Evolutionary conservation across 2,329 filamentous ascomycete species (phyloP).

Genomic region (Fusarium begoniae): DNA sequence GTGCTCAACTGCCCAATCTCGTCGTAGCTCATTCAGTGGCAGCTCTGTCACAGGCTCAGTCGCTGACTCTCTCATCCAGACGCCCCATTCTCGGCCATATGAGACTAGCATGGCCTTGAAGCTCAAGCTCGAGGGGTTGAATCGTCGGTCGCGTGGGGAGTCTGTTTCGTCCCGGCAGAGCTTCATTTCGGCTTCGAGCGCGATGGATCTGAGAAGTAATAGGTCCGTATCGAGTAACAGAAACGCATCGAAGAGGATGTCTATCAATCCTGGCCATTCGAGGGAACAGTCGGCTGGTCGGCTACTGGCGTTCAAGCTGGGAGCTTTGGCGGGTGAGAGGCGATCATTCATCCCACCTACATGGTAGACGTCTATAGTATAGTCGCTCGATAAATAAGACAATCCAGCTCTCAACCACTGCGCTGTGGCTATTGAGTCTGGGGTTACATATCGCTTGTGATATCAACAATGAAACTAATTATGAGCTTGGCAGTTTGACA

Average conservation of each 20-base stretch:
- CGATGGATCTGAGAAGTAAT: background rate
- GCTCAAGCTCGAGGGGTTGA: constrained; percentile 14
- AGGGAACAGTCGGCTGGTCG: constrained; percentile 21
- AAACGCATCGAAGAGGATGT: constrained; percentile 4
- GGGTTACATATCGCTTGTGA: background rate
- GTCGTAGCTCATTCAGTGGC: constrained; percentile 13
- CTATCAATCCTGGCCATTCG: background rate
- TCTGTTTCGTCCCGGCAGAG: constrained; percentile 5
- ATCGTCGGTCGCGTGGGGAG: background rate
- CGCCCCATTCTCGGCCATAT: background rate
- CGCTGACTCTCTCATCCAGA: background rate
- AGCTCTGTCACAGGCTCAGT: constrained; percentile 1
- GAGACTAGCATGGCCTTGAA: background rate
- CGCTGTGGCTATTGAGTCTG: too few species aligned
- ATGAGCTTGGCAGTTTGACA: background rate
- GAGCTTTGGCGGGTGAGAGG: constrained; percentile 19
- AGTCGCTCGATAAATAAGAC: background rate
- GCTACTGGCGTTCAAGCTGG: constrained; percentile 31
- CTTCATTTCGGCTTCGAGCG: background rate
- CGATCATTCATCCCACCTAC: background rate
- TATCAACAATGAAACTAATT: background rate
- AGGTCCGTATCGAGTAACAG: constrained; percentile 3
- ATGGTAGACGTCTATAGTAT: background rate
- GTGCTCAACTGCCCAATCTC: background rate
- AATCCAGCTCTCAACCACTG: background rate